These are phyloP conservation scores for Scedosporium aurantiacum DNA, from an alignment of 2,329 filamentous ascomycete species.

Conservation along the genomic window DNA sequence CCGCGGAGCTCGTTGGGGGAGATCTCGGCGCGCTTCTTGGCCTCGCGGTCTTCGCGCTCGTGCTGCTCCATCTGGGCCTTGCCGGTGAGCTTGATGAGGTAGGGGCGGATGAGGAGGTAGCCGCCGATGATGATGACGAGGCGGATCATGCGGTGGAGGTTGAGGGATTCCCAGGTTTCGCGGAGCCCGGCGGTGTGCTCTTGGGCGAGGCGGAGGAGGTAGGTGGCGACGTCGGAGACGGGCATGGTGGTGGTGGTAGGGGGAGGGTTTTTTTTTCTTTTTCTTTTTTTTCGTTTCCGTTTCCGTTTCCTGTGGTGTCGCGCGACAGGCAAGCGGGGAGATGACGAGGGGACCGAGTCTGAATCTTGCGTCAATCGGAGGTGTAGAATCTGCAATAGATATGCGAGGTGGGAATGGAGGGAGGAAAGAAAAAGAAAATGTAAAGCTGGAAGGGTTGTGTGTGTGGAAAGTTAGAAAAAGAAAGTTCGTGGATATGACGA, in stretches of 20 bases:
- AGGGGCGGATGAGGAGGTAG: constrained; percentile 64
- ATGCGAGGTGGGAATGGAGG: no score
- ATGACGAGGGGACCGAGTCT: no score
- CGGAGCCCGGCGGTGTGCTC: constrained; percentile 30
- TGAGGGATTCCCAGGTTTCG: constrained; percentile 38
- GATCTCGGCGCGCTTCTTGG: constrained; percentile 39
- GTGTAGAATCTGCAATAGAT: no score
- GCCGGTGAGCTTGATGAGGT: constrained; percentile 56
- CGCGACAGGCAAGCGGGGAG: no score
- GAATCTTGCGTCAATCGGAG: no score
- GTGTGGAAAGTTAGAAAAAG: not conserved
- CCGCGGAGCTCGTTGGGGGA: constrained; percentile 56
- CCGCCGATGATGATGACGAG: constrained; percentile 60
- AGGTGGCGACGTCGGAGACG: not conserved
- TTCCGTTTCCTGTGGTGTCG: not conserved
- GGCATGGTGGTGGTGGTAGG: not conserved
- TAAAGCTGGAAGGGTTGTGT: not conserved
- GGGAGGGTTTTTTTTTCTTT: not conserved
- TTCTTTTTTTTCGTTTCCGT: not conserved
- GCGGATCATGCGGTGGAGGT: constrained; percentile 49
- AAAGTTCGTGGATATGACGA: not conserved
- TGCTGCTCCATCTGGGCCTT: constrained; percentile 53
- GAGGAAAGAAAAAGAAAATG: not conserved
- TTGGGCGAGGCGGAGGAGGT: not conserved
- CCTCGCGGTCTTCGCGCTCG: constrained; percentile 45